A percentile compares a stretch with the other conserved stretches of the same genome.
Conservation (phyloP, 495 filamentous ascomycete genomes). For the Hamigera avellanea region DNA sequence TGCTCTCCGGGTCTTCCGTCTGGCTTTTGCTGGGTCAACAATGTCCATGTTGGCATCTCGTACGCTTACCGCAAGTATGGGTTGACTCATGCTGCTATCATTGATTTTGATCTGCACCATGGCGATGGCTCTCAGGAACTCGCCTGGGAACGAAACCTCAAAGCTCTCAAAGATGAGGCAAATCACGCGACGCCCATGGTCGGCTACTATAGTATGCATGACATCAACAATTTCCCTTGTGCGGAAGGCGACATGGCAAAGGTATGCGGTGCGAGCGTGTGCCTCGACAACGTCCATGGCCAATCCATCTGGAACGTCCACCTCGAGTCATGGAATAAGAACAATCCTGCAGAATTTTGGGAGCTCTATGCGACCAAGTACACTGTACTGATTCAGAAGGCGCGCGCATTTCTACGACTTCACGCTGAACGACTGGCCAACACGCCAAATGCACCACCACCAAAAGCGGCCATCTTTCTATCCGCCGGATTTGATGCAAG, state of each 20-base stretch:
- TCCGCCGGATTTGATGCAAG: conserved; percentile 96
- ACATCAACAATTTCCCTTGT: conserved; percentile 96
- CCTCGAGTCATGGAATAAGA: conserved; percentile 75
- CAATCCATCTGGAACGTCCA: conserved; percentile 97
- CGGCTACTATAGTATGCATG: conserved; percentile 92
- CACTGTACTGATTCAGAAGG: conserved; percentile 61
- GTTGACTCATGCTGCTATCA: conserved; percentile 85
- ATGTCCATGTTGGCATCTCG: conserved; percentile 92
- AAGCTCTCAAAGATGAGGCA: conserved; percentile 51
- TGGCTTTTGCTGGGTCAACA: conserved; percentile 98
- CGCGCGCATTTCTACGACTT: conserved; percentile 56
- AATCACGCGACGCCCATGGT: conserved; percentile 71
- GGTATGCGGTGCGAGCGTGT: conserved; percentile 80
- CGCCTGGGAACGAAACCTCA: conserved; percentile 72
- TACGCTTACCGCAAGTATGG: conserved; percentile 73
- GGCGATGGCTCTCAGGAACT: conserved; percentile 93
- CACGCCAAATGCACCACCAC: conserved; percentile 38
- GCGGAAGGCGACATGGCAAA: conserved; percentile 83
- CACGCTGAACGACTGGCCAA: conserved; percentile 52
- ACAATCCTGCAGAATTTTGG: conserved; percentile 73
- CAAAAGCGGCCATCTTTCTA: conserved; percentile 81
- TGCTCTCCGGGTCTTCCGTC: conserved; percentile 81
- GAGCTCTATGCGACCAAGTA: conserved; percentile 70
- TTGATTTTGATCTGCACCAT: conserved; percentile 96
- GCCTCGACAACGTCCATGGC: conserved; percentile 81